phyloP scores from a whole-genome alignment of 495 filamentous ascomycete species.

The Sabuloglossum arenarium region DNA sequence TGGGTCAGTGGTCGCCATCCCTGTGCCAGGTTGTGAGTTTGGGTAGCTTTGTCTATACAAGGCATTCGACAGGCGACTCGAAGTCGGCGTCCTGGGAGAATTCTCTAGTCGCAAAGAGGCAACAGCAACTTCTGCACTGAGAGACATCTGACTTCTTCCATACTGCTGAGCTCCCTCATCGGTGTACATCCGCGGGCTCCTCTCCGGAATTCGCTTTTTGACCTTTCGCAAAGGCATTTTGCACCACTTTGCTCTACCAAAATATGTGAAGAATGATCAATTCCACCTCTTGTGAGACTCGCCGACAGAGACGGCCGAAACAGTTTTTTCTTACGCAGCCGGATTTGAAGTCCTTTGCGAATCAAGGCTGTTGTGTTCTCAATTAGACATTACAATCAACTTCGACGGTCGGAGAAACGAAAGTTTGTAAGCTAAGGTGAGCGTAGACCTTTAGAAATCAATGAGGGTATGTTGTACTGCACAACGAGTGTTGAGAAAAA shows the following conservation, averaged over 20 bases:
- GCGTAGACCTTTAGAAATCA: no score
- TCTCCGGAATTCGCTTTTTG: neutral
- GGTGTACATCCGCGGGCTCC: neutral
- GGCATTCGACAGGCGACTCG: conserved; percentile 6
- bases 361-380: no score
- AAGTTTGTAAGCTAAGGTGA: no score
- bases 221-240: conserved; percentile 3
- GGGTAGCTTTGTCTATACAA: neutral
- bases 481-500: no score
- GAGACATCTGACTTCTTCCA: conserved; percentile 4
- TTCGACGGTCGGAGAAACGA: no score
- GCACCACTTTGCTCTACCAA: neutral
- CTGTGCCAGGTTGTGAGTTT: neutral
- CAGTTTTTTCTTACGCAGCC: no score
- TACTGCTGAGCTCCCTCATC: conserved; percentile 1
- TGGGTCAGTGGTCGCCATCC: neutral
- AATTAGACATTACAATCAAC: no score
- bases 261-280: neutral
- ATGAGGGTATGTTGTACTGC: no score
- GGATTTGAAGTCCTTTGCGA: no score
- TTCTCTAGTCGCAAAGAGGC: conserved; percentile 7
- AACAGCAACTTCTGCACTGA: conserved; percentile 8
- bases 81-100: conserved; percentile 1
- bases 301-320: no score
- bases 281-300: neutral